Percentiles rank a stretch among this genome's conserved stretches.
These are phyloP conservation scores for Blumeriella jaapii DNA, from an alignment of 2,329 filamentous ascomycete genomes.

Conservation along the genomic window DNA sequence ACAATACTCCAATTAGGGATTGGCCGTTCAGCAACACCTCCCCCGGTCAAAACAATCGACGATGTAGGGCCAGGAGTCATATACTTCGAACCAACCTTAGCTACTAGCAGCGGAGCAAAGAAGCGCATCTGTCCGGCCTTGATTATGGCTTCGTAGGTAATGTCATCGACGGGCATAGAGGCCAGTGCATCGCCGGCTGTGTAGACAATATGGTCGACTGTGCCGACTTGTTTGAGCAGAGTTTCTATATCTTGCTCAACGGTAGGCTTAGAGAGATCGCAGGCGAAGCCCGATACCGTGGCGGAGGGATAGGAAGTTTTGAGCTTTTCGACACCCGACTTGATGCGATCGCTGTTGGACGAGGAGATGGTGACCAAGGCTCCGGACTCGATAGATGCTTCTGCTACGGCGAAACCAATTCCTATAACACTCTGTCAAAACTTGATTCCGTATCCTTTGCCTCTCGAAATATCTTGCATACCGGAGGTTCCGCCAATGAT, in stretches of 20 bases:
- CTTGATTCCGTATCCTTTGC: not conserved
- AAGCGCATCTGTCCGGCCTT: constrained; percentile 18
- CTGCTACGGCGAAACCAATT: constrained; percentile 21
- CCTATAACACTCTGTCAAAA: too few species aligned
- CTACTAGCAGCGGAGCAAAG: constrained; percentile 19
- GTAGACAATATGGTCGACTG: constrained; percentile 21
- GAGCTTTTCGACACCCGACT: constrained; percentile 8
- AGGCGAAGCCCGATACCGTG: constrained; percentile 11
- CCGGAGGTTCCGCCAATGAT: constrained; percentile 23
- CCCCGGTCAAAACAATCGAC: constrained; percentile 17
- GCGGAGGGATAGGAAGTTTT: constrained; percentile 8
- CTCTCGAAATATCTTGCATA: constrained; percentile 1
- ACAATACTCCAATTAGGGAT: constrained; percentile 34
- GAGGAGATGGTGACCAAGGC: constrained; percentile 21
- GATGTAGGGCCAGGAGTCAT: constrained; percentile 11
- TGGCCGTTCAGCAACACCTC: constrained; percentile 12
- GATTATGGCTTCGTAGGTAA: constrained; percentile 11
- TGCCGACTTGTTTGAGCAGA: constrained; percentile 29
- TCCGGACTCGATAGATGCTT: constrained; percentile 19
- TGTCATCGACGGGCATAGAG: constrained; percentile 5
- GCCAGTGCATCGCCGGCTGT: constrained; percentile 19
- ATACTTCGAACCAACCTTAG: constrained; percentile 17
- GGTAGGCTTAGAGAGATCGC: constrained; percentile 15
- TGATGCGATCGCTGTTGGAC: constrained; percentile 6
- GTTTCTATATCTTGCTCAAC: constrained; percentile 29